Percentiles rank a stretch among this genome's conserved stretches.
Evolutionary conservation across 75 land plant genomes (phyloP).

Genomic region (Cunninghamia lanceolata): DNA sequence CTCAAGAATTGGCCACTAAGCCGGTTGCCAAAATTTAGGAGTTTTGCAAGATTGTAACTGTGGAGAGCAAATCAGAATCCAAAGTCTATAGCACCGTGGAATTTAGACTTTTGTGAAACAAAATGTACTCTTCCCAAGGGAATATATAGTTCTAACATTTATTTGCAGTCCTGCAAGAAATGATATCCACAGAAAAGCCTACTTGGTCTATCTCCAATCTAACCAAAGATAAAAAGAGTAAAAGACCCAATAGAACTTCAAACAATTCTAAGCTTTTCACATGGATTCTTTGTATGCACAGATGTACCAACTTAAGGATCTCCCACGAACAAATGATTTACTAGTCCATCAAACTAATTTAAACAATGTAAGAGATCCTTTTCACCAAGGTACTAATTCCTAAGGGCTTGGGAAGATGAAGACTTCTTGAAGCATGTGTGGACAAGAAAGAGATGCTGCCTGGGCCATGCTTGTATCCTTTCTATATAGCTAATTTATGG

Average conservation of each 20-base stretch:
- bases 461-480: background rate
- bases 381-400: background rate
- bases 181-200: background rate
- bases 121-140: background rate
- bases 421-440: background rate
- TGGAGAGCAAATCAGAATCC: background rate
- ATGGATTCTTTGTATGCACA: background rate
- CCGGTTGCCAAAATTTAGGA: background rate
- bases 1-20: background rate
- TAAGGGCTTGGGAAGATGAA: background rate
- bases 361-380: background rate
- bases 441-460: background rate
- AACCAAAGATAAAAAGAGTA: background rate
- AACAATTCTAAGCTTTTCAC: background rate
- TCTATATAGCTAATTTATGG: background rate
- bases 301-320: background rate
- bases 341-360: background rate
- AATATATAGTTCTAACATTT: background rate
- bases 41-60: background rate
- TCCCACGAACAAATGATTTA: background rate
- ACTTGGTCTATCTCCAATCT: background rate
- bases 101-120: background rate
- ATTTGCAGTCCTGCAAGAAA: background rate
- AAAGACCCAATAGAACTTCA: background rate
- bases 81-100: background rate